Conservation (phyloP, 371 early-diverging fungal genomes). For the Syncephalastrum sp. region DNA sequence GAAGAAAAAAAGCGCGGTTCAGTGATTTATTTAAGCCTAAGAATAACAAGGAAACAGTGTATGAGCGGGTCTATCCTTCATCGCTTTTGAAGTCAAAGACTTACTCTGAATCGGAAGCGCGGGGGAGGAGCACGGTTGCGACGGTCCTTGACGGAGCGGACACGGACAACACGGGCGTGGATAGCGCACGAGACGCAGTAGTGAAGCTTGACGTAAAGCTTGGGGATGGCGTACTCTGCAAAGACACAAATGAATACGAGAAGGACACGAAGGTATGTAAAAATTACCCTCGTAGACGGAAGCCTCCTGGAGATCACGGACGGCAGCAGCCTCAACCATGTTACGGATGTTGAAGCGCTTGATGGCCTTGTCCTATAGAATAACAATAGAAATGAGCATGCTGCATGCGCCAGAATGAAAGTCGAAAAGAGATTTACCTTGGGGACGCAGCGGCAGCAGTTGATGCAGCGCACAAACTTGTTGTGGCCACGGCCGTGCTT, state of each 20-base stretch:
- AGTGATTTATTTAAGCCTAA: too few species aligned
- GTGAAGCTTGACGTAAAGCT: conserved; percentile 95
- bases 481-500: conserved; percentile 98
- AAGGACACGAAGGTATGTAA: too few species aligned
- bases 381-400: not conserved
- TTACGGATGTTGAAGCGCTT: conserved; percentile 96
- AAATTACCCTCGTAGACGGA: conserved; percentile 83
- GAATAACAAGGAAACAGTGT: too few species aligned
- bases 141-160: conserved; percentile 85
- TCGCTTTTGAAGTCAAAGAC: too few species aligned
- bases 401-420: not conserved
- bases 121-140: conserved; percentile 92
- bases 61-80: too few species aligned
- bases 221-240: conserved; percentile 91
- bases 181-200: conserved; percentile 99
- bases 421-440: conserved; percentile 50
- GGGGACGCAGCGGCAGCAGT: conserved; percentile 96
- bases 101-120: conserved; percentile 66
- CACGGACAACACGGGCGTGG: conserved; percentile 95
- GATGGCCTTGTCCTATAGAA: conserved; percentile 92
- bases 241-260: not conserved
- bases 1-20: too few species aligned
- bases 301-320: conserved; percentile 94
- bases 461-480: conserved; percentile 94
- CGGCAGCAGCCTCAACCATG: conserved; percentile 97